Conservation (phyloP, 441 rosid species). For the Brassica hybrid region DNA sequence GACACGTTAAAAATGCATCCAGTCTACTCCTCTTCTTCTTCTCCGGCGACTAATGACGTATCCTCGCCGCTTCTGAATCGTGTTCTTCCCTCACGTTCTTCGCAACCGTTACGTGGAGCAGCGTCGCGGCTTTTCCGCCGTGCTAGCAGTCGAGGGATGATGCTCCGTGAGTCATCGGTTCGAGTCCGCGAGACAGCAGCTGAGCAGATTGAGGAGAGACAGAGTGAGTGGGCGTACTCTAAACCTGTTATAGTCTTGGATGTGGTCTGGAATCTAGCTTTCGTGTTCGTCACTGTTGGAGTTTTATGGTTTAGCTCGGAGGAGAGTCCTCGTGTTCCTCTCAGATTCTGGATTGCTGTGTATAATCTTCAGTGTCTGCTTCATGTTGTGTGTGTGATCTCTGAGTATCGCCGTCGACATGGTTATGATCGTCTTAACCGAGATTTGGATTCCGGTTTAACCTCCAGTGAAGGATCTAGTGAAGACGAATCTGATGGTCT, state of each 20-base stretch:
- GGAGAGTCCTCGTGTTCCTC: conserved; percentile 55
- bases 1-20: conserved; percentile 11
- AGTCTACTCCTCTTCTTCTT: conserved; percentile 28
- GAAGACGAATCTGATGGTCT: conserved; percentile 48
- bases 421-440: neutral
- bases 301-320: conserved; percentile 47
- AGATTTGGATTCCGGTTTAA: too few relatives aligned
- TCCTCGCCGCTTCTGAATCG: conserved; percentile 61
- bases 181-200: conserved; percentile 70
- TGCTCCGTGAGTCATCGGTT: conserved; percentile 70
- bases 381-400: conserved; percentile 54
- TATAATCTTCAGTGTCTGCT: conserved; percentile 62
- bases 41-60: conserved; percentile 44
- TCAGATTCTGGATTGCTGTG: conserved; percentile 60
- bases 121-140: conserved; percentile 65
- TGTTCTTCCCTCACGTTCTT: conserved; percentile 43
- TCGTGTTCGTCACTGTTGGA: conserved; percentile 48
- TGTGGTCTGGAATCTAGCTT: conserved; percentile 58
- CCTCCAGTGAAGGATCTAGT: too few relatives aligned
- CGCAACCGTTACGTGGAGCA: conserved; percentile 59
- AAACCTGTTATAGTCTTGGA: conserved; percentile 64
- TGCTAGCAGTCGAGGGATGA: conserved; percentile 58
- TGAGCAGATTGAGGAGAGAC: conserved; percentile 67
- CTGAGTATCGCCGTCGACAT: conserved; percentile 41
- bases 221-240: conserved; percentile 65